phyloP scores from a whole-genome alignment of 1,139 yeast species.

The Starmera stellimalicola region DNA sequence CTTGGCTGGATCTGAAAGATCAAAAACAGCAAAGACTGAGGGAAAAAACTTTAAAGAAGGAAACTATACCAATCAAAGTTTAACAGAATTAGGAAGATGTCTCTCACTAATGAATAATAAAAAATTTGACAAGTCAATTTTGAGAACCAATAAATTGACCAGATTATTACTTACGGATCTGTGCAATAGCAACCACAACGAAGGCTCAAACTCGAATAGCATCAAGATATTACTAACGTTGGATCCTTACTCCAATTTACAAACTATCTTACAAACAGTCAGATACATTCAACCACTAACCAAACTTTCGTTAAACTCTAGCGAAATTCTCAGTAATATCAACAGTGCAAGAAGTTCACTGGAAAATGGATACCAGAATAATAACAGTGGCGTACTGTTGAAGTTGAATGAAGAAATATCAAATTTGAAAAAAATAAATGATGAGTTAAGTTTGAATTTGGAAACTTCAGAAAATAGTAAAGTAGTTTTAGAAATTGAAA shows the following conservation, averaged over 20 bases:
- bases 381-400: no score
- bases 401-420: constrained; percentile 10
- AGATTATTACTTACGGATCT: constrained; percentile 37
- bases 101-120: constrained; percentile 26
- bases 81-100: constrained; percentile 40
- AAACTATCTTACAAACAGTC: constrained; percentile 15
- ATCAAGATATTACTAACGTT: constrained; percentile 40
- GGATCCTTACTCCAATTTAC: constrained; percentile 39
- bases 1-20: constrained; percentile 41
- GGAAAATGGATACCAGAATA: no score
- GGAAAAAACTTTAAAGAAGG: constrained; percentile 36
- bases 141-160: constrained; percentile 38
- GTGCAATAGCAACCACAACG: constrained; percentile 20
- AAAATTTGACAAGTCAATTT: constrained; percentile 26
- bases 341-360: no score
- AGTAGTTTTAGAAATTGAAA: constrained; percentile 20
- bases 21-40: constrained; percentile 32
- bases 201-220: constrained; percentile 10
- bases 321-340: constrained; percentile 13
- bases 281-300: constrained; percentile 20
- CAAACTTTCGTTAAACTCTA: constrained; percentile 12
- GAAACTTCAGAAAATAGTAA: constrained; percentile 13
- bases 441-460: constrained; percentile 17
- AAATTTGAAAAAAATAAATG: constrained; percentile 7
- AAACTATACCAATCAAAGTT: constrained; percentile 33